Percentiles rank a stretch among this genome's conserved stretches.
phyloP scores from a whole-genome alignment of 2,329 filamentous ascomycete genomes.

The Hirsutella minnesotensis region DNA sequence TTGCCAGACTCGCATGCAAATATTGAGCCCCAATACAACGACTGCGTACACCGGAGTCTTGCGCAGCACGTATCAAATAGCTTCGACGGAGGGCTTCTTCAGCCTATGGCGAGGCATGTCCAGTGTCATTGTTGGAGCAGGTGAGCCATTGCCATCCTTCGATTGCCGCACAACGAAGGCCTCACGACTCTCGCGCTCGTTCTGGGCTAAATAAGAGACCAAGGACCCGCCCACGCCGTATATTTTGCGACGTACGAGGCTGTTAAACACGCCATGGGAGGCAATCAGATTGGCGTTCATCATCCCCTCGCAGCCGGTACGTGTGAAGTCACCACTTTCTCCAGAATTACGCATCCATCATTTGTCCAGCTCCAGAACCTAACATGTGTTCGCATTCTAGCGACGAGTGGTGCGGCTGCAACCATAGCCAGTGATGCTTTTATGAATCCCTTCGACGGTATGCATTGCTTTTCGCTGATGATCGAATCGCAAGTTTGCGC shows the following conservation, averaged over 20 bases:
- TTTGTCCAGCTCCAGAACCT: background rate
- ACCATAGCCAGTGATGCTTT: constrained; percentile 96
- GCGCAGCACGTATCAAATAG: constrained; percentile 87
- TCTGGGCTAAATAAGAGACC: background rate
- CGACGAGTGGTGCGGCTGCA: constrained; percentile 83
- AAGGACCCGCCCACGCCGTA: constrained; percentile 88
- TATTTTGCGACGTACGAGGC: constrained; percentile 98
- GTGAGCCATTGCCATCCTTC: constrained; percentile 36
- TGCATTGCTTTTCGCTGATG: constrained; percentile 12
- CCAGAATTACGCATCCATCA: background rate
- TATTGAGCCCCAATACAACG: constrained; percentile 71
- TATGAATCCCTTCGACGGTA: constrained; percentile 99
- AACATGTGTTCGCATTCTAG: constrained; percentile 33
- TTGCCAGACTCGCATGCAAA: constrained; percentile 87
- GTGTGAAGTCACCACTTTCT: constrained; percentile 12
- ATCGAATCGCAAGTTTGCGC: background rate
- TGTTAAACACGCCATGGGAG: constrained; percentile 91
- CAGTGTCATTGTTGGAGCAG: constrained; percentile 89
- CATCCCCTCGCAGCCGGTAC: constrained; percentile 87
- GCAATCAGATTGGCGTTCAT: constrained; percentile 76
- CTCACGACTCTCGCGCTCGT: too few species aligned
- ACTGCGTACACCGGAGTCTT: constrained; percentile 82
- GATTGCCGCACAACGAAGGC: too few species aligned
- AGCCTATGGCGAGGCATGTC: constrained; percentile 95
- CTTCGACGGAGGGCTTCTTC: constrained; percentile 75